These are phyloP conservation scores for Xylariaceae sp. DNA, from an alignment of 2,329 filamentous ascomycete species.

Conservation along the genomic window DNA sequence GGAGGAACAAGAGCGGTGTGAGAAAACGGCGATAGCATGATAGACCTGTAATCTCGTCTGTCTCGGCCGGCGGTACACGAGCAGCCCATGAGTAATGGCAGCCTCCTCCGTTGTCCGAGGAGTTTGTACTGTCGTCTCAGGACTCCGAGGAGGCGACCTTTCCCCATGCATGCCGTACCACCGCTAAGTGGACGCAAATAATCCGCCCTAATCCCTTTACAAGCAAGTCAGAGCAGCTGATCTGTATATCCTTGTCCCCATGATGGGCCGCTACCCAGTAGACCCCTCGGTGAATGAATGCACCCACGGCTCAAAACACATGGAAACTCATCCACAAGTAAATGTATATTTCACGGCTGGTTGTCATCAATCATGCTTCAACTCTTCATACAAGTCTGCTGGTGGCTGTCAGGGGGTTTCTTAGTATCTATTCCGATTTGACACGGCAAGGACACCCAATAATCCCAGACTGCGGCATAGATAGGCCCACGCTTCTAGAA, in stretches of 20 bases:
- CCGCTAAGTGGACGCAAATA: conserved; percentile 22
- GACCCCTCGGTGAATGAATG: conserved; percentile 13
- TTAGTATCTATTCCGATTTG: conserved; percentile 18
- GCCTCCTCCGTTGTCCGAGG: conserved; percentile 24
- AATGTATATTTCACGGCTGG: conserved; percentile 28
- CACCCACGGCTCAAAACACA: conserved; percentile 20
- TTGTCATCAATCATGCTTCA: conserved; percentile 20
- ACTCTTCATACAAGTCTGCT: conserved; percentile 15
- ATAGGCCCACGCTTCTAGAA: conserved; percentile 26
- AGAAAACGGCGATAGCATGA: conserved; percentile 25
- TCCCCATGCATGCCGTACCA: conserved; percentile 24
- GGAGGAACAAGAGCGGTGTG: conserved; percentile 29
- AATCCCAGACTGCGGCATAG: conserved; percentile 24
- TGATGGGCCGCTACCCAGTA: conserved; percentile 23
- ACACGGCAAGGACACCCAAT: conserved; percentile 18
- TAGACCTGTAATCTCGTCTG: conserved; percentile 25
- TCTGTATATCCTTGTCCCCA: conserved; percentile 27
- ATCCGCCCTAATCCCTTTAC: conserved; percentile 23
- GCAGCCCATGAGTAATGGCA: conserved; percentile 25
- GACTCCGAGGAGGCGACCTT: conserved; percentile 22
- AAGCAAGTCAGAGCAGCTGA: conserved; percentile 24
- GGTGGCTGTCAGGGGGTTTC: conserved; percentile 17
- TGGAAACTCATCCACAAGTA: conserved; percentile 25
- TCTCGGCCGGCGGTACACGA: conserved; percentile 25
- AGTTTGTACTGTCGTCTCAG: conserved; percentile 23